Evolutionary conservation across 495 filamentous ascomycete species (phyloP), one percentile per base, ranked within the genome.

Genomic region (Penicillium turbatum): DNA sequence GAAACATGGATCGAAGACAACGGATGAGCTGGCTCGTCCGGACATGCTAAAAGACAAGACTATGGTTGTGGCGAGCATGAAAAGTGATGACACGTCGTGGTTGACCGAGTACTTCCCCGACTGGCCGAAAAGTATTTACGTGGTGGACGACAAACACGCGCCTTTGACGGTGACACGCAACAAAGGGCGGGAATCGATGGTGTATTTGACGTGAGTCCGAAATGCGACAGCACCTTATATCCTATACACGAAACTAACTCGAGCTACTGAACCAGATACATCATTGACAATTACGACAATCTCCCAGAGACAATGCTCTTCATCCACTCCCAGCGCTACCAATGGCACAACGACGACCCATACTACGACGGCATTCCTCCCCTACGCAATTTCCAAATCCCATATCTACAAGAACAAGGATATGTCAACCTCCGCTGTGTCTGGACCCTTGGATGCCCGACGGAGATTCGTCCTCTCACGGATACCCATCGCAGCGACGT

Each of bases 371-470:
- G 73, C 0, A 70, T 76, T 16, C 72, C 73, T 0, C 73, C 78
- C 57, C 71, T 87, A 7, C 70, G 64, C 30, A 74, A 76, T 40
- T 76, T 86, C 54, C 79, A 81, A 48, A 53, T 81, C 2, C 66
- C 76, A 1, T 80, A 86, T 58, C 69, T 86, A 31, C 72, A 72
- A 45, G 59, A 73, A 53, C 65, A 73, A 45, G 83, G 84, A 41
- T 87, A 86, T 57, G 80, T 80, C 40, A 86, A 85, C 54, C 69
- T 86, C n/a, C 83, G 83, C 49, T 87, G 84, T 62, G 79, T 72
- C 54, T 84, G 80, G 83, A 65, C 67, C 5, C 71, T 82, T 1
- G 84, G 84, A 1, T 87, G 84, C 55, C 83, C 83, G 0, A 71
- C 58, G 0, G 82, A 85, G 60, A 79, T 87, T 52, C 75, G 75